Base-by-base conservation (phyloP, 257 asterid species). In the Plantago major region DNA sequence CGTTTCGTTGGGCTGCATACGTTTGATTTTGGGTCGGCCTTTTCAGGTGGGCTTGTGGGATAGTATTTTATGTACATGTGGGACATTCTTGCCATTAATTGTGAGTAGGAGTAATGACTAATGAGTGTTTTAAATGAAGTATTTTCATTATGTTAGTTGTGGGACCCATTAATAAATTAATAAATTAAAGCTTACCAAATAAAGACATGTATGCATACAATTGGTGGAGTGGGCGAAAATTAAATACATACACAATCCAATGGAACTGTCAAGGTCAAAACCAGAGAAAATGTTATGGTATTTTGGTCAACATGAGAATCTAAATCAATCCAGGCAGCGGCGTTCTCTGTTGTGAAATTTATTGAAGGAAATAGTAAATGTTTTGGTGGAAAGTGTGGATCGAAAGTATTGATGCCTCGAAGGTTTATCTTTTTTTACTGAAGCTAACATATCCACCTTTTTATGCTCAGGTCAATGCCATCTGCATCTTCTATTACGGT, bases 381-480 rank as follows among this genome's bases (percentile, higher is more conserved):
- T 40, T 57, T 16, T 40, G 63, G 30, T 58, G 5, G 28, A 14
- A 42, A 40, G 6, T 45, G 16, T 15, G 7, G 15, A 58, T 6
- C 40, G 18, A 22, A 3, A 40, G 52, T 12, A 18, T 7, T 53
- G 38, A 53, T 46, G 52, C 8, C 9, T 47, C 26, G 58, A 64
- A 15, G 10, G 8, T 26, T 51, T 49, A 15, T 58, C 50, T 42
- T 58, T 13, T 22, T 58, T 22, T 58, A 55, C 43, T 55, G 67
- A 18, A 48, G 60, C 70, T 61, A 65, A 72, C 38, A 19, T 60
- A 6, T 38, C 33, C 73, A 62, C 53, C 53, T 60, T 42, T 69
- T 72, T 64, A 52, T 76, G 60, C 64, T 15, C 73, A 91, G 98
- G 75, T 85, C 94, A 48, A 65, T 88, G 81, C 74, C 74, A 66